phyloP scores from a whole-genome alignment of 352 stramenopile genomes.

The Phytophthora cryptogea region DNA sequence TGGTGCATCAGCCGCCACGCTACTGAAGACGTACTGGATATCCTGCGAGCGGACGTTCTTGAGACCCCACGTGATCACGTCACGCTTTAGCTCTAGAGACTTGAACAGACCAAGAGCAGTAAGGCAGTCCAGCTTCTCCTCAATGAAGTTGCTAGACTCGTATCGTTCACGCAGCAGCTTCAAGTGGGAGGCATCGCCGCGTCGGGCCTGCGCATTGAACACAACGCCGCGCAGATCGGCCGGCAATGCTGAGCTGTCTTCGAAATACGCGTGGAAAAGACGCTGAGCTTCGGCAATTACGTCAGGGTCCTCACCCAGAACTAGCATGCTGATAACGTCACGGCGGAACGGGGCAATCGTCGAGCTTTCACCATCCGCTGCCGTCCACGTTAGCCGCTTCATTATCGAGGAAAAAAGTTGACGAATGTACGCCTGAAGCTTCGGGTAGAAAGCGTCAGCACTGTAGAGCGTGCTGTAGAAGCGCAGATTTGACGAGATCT shows the following conservation, averaged over 20 bases:
- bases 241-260: conserved; percentile 52
- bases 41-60: conserved; percentile 81
- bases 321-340: conserved; percentile 77
- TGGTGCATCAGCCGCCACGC: conserved; percentile 62
- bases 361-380: conserved; percentile 43
- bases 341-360: conserved; percentile 66
- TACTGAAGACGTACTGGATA: conserved; percentile 78
- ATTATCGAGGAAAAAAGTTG: conserved; percentile 62
- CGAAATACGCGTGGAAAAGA: conserved; percentile 63
- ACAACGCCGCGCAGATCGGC: conserved; percentile 69
- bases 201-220: conserved; percentile 60
- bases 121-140: conserved; percentile 83
- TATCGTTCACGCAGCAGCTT: conserved; percentile 59
- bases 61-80: conserved; percentile 71
- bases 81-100: conserved; percentile 58
- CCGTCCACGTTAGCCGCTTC: conserved; percentile 55
- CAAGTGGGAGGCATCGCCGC: conserved; percentile 48
- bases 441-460: conserved; percentile 59
- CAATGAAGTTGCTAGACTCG: conserved; percentile 77
- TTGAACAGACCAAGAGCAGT: conserved; percentile 71
- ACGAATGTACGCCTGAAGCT: conserved; percentile 69
- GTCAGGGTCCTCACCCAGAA: conserved; percentile 49
- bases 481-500: conserved; percentile 66
- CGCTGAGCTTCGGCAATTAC: conserved; percentile 58
- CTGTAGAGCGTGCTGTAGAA: conserved; percentile 71